Conservation (phyloP, 176 grass and related monocot genomes). For the Chrysopogon serrulatus region DNA sequence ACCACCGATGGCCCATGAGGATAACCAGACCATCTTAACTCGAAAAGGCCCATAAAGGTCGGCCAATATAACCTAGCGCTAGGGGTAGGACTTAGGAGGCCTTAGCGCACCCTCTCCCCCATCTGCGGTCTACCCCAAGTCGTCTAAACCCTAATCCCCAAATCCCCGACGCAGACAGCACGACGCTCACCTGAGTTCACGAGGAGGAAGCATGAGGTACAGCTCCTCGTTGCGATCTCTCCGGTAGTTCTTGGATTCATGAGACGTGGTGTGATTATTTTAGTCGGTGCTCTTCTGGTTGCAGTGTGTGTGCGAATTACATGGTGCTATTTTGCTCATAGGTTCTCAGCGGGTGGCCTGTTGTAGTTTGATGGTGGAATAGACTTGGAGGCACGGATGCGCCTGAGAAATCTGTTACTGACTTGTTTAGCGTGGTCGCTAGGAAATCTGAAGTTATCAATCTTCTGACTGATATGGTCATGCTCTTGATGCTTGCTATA, state of each 20-base stretch:
- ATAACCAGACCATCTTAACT: too few species aligned
- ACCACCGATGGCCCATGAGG: too few species aligned
- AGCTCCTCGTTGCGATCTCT: neutral
- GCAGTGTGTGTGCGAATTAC: neutral
- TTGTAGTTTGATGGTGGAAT: neutral
- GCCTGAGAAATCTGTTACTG: neutral
- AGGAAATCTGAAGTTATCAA: neutral
- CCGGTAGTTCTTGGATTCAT: slow-evolving; percentile 8
- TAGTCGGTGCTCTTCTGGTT: neutral
- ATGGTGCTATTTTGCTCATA: neutral
- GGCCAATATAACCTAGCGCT: too few species aligned
- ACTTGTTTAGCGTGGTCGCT: neutral
- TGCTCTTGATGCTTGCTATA: neutral
- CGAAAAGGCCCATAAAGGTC: too few species aligned
- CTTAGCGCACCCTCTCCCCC: neutral
- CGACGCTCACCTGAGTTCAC: neutral
- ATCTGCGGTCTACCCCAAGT: neutral
- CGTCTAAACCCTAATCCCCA: slow-evolving; percentile 3
- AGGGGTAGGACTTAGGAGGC: too few species aligned
- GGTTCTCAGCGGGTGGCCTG: neutral
- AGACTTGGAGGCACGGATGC: neutral
- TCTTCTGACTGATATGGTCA: neutral
- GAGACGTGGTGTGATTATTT: neutral
- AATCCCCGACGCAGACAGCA: neutral
- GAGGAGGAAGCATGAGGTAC: slow-evolving; percentile 39